Conservation (phyloP, 106 monocot species). For the Acorus gramineus region DNA sequence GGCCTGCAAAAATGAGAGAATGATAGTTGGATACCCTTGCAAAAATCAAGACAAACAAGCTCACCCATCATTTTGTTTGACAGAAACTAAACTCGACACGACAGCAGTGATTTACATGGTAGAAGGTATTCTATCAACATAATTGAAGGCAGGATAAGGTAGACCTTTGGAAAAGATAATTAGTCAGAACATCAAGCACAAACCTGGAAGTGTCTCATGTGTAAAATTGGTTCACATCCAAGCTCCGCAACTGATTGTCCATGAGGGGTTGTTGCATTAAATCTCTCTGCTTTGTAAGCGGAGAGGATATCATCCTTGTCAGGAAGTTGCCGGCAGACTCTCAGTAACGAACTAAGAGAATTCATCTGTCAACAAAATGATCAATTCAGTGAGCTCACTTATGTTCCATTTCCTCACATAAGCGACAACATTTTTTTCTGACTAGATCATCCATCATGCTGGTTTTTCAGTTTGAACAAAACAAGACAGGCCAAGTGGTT, state of each 20-base stretch:
- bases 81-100: not conserved
- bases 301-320: slow-evolving; percentile 36
- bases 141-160: not conserved
- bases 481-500: no score
- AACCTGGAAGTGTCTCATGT: slow-evolving; percentile 98
- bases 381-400: not conserved
- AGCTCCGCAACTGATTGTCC: slow-evolving; percentile 87
- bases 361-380: slow-evolving; percentile 69
- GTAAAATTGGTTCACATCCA: slow-evolving; percentile 94
- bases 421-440: slow-evolving; percentile 1
- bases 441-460: not conserved
- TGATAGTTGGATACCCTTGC: not conserved
- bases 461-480: no score
- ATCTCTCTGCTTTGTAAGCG: slow-evolving; percentile 53
- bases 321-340: slow-evolving; percentile 71
- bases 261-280: slow-evolving; percentile 62
- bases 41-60: not conserved
- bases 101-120: not conserved
- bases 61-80: not conserved
- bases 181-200: not conserved
- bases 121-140: not conserved
- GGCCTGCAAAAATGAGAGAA: slow-evolving; percentile 27
- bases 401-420: not conserved
- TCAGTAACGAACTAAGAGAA: slow-evolving; percentile 60
- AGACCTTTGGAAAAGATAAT: not conserved